Evolutionary conservation across 805 yeast species (phyloP), one percentile per base, ranked within the genome.

Genomic region (Dipodascopsis tothii): DNA sequence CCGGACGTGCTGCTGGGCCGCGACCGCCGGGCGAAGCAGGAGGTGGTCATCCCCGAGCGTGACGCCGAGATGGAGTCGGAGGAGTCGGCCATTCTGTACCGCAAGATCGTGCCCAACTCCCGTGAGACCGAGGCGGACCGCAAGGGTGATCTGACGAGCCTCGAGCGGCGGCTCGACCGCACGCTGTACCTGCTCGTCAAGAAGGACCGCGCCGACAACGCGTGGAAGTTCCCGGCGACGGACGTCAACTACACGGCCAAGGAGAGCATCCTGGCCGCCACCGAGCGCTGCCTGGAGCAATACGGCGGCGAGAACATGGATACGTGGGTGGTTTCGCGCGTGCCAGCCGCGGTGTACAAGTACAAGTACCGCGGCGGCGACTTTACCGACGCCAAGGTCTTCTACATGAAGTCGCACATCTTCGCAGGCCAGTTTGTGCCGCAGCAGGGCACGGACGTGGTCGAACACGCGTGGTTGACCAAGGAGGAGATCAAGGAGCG

Each of bases 271-370:
- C 87, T 84, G 60, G 66, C 65, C 44, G 73, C 78, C 30, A 95
- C 95, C 2, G 85, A 84, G 62, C 65, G 72, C 38, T 94, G 94
- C 0, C 66, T 92, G 44, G 73, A 77, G 60, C 56, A 63, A 19
- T 56, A 83, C 18, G 95, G 95, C 17, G 95, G 95, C 25, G 75
- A 71, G 7, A 62, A 72, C 43, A 75, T 92, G 60, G 83, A 86
- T 65, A 81, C 86, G 35, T 90, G 94, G 84, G 77, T 83, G 18
- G 95, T 92, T n/a, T 86, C 97, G 20, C 77, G 76, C 44, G 82
- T 82, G 3, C 97, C 98, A 33, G 81, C 88, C 34, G 87, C 80
- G 35, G 77, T 81, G 1, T 59, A 81, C 50, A 70, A 75, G 53
- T 72, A 68, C 49, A 39, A 54, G 11, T 58, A 60, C 27, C 58